These are phyloP conservation scores for Fusarium lyarnte DNA, from an alignment of 2,329 filamentous ascomycete species.

Conservation along the genomic window DNA sequence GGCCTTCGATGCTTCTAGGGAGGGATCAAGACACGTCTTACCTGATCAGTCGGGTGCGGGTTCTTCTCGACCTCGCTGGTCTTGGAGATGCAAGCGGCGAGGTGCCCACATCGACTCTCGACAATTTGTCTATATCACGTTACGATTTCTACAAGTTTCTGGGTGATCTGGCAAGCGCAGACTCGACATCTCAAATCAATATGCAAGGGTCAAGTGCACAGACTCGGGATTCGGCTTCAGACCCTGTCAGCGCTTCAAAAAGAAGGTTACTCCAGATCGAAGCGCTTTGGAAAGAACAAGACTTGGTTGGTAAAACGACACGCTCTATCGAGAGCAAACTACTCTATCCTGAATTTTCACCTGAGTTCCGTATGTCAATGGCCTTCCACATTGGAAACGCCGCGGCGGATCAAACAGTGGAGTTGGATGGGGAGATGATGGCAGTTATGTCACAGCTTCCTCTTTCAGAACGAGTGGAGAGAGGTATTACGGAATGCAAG, in stretches of 20 bases:
- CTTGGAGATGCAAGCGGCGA: slow-evolving; percentile 21
- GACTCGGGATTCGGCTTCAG: background rate
- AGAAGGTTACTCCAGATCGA: slow-evolving; percentile 48
- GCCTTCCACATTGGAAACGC: slow-evolving; percentile 41
- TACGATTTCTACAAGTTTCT: slow-evolving; percentile 38
- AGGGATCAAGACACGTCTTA: slow-evolving; percentile 37
- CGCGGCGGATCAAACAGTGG: slow-evolving; percentile 31
- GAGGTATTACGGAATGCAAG: slow-evolving; percentile 20
- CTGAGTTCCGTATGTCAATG: slow-evolving; percentile 45
- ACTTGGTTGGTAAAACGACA: slow-evolving; percentile 42
- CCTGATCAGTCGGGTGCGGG: slow-evolving; percentile 46
- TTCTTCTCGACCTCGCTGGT: slow-evolving; percentile 51
- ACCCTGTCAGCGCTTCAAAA: slow-evolving; percentile 12
- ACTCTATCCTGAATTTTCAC: slow-evolving; percentile 44
- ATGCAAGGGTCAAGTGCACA: background rate
- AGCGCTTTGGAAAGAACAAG: slow-evolving; percentile 48
- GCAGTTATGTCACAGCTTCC: slow-evolving; percentile 12
- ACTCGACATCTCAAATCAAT: slow-evolving; percentile 15
- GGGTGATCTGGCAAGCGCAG: slow-evolving; percentile 28
- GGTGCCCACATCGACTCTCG: slow-evolving; percentile 26
- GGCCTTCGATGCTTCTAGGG: slow-evolving; percentile 39
- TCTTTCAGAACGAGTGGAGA: background rate
- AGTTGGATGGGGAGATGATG: slow-evolving; percentile 38
- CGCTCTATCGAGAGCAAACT: slow-evolving; percentile 50
- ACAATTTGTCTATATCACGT: slow-evolving; percentile 42